These are phyloP conservation scores for Maudiozyma humilis DNA, from an alignment of 1,139 yeast species.

Conservation along the genomic window DNA sequence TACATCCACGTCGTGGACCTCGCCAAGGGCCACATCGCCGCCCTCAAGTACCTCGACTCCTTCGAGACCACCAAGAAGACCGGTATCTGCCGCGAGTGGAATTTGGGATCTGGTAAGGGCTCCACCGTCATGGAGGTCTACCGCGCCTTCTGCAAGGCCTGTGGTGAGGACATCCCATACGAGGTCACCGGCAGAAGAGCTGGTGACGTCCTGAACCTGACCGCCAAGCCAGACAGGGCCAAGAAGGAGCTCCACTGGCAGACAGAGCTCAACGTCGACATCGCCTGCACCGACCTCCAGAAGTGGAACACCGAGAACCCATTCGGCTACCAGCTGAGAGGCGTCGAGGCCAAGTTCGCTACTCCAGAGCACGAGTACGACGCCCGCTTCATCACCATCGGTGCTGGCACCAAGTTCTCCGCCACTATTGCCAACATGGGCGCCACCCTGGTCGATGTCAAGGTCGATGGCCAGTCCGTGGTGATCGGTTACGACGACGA, in stretches of 20 bases:
- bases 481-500: constrained; percentile 32
- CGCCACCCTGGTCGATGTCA: constrained; percentile 41
- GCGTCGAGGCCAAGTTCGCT: constrained; percentile 20
- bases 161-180: constrained; percentile 59
- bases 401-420: constrained; percentile 32
- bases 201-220: constrained; percentile 73
- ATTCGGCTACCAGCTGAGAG: constrained; percentile 42
- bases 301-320: constrained; percentile 69
- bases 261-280: constrained; percentile 48
- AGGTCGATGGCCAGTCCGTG: constrained; percentile 34
- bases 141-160: constrained; percentile 57
- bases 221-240: constrained; percentile 66
- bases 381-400: constrained; percentile 38
- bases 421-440: constrained; percentile 47
- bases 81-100: constrained; percentile 71
- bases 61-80: constrained; percentile 23
- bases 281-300: constrained; percentile 72
- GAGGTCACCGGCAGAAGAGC: constrained; percentile 59
- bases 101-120: constrained; percentile 75
- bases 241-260: constrained; percentile 49
- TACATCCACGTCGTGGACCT: constrained; percentile 77
- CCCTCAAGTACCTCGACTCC: constrained; percentile 50
- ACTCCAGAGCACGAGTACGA: constrained; percentile 24
- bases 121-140: constrained; percentile 69
- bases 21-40: constrained; percentile 74